Base-by-base conservation (phyloP, 2,329 filamentous ascomycete species). In the Graphiopsis chlorocephala region DNA sequence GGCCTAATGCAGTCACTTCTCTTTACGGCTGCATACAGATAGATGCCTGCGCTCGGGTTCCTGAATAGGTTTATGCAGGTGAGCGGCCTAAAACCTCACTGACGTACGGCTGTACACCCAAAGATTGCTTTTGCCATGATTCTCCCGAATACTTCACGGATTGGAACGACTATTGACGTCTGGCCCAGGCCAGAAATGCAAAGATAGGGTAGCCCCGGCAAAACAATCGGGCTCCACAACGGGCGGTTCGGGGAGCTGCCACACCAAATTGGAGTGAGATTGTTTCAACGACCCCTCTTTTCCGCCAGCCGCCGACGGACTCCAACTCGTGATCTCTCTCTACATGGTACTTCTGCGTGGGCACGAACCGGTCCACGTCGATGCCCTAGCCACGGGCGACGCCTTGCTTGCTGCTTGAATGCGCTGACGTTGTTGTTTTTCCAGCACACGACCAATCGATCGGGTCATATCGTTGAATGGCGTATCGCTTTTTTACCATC, bases 321-420 rank as follows among this genome's bases (percentile, higher is more conserved):
- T 59, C 48, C 56, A 59, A 31, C 56, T 59, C 56, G 56, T 59
- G 56, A 59, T 31, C 38, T 38, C 52, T 20, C 23, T 35, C 53
- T 35, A 26, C 53, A 28, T 20, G 28, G 50, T 53, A 53, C 50
- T 53, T 53, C 50, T 12, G 50, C 50, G 15, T 10, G 25, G 50
- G 50, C 50, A 53, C 20, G 50, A 53, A 53, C 29, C 15, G 28
- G 17, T 53, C 50, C 50, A 53, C 50, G 50, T 53, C 25, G 50
- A 31, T 25, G 50, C 53, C 14, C 53, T 56, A 23, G 29, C 47
- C 11, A 56, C 53, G 29, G 5, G n/a, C 25, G 31, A 38, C n/a
- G 14, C 53, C 15, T 38, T 31, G 11, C 29, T 56, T 23, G 20
- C 15, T 53, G 50, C 28, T 38, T 23, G 53, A 8, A 25, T 20